phyloP scores from a whole-genome alignment of 495 filamentous ascomycete species.

The Aspergillus sclerotioniger region DNA sequence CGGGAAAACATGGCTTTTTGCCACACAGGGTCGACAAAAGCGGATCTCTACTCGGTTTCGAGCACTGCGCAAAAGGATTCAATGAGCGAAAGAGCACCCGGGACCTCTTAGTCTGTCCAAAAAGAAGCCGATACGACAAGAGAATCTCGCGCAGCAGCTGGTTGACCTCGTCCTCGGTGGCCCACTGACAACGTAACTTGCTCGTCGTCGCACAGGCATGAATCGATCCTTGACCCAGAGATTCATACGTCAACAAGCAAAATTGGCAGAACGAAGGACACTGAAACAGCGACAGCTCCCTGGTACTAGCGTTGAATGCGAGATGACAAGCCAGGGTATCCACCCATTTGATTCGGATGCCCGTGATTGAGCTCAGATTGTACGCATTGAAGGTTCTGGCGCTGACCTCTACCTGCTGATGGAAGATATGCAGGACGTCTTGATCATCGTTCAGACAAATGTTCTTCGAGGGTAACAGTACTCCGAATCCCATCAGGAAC shows the following conservation, averaged over 20 bases:
- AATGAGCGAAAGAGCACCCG: slow-evolving; percentile 1
- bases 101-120: slow-evolving; percentile 7
- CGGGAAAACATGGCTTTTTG: background rate
- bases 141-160: slow-evolving; percentile 6
- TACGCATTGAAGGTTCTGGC: slow-evolving; percentile 9
- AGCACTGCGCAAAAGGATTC: background rate
- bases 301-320: slow-evolving; percentile 7
- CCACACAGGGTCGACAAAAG: slow-evolving; percentile 5
- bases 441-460: slow-evolving; percentile 9
- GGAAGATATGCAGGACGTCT: background rate
- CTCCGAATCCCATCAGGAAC: slow-evolving; percentile 11
- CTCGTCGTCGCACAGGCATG: slow-evolving; percentile 12
- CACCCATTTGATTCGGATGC: slow-evolving; percentile 9
- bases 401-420: slow-evolving; percentile 3
- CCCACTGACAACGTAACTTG: slow-evolving; percentile 11
- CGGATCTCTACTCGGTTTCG: background rate
- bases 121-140: slow-evolving; percentile 6
- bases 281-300: slow-evolving; percentile 8
- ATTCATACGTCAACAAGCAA: background rate
- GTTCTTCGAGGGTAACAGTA: slow-evolving; percentile 9
- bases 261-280: slow-evolving; percentile 10
- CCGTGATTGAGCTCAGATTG: background rate
- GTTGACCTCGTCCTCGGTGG: slow-evolving; percentile 11
- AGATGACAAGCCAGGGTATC: slow-evolving; percentile 11
- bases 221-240: background rate